Evolutionary conservation across 2,329 filamentous ascomycete species (phyloP).

Genomic region (Fusarium denticulatum): DNA sequence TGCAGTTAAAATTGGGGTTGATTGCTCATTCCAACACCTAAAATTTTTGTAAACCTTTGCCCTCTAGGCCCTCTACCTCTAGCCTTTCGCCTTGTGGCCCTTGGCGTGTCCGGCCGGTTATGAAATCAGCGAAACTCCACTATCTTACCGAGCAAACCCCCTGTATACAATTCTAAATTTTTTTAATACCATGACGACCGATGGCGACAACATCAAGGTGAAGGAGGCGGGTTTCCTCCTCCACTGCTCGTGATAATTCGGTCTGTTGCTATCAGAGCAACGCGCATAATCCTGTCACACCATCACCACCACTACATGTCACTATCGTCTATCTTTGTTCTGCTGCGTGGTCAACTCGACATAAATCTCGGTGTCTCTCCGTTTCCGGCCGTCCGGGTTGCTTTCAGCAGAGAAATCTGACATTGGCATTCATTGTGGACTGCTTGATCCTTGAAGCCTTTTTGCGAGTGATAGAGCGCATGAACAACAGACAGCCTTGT

Average conservation of each 20-base stretch:
- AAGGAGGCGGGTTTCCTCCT: constrained; percentile 15
- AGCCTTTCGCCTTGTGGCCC: constrained; percentile 4
- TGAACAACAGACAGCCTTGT: neutral
- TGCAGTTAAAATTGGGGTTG: constrained; percentile 16
- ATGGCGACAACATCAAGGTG: constrained; percentile 2
- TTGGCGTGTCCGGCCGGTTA: constrained; percentile 18
- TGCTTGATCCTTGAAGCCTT: constrained; percentile 8
- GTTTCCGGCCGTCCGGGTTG: constrained; percentile 37
- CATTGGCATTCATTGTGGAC: constrained; percentile 15
- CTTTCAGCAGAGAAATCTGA: neutral
- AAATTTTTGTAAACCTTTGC: neutral
- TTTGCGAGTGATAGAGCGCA: neutral
- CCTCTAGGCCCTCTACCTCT: neutral
- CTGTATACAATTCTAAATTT: constrained; percentile 22
- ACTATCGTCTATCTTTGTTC: neutral
- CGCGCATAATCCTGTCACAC: constrained; percentile 9
- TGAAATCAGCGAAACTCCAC: constrained; percentile 23
- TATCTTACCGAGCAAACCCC: constrained; percentile 15
- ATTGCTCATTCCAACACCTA: neutral
- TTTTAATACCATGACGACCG: constrained; percentile 10
- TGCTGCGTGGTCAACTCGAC: neutral
- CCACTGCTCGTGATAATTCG: neutral
- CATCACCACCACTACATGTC: neutral
- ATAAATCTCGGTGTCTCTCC: constrained; percentile 36
- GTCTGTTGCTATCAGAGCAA: neutral